Base-by-base conservation (phyloP, 2,329 filamentous ascomycete genomes). In the Claviceps monticola region DNA sequence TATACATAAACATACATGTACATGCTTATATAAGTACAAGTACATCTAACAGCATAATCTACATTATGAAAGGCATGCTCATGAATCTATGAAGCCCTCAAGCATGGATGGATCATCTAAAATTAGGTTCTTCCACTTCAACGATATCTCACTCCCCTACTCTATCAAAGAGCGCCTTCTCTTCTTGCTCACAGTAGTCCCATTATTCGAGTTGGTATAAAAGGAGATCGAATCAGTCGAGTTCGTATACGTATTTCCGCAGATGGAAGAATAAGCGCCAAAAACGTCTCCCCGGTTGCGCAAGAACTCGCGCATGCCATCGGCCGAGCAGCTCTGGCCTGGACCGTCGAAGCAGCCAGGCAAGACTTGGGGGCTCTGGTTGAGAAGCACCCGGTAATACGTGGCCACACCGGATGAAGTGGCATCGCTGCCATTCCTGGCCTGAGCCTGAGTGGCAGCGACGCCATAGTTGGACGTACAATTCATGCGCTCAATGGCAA, bases 401-500 rank as follows among this genome's bases (percentile, higher is more conserved):
- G 49, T 49, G 34, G 49, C n/a, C 17, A 23, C 21, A 17, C 21
- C 17, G n/a, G 26, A 8, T 9, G 29, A 36, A 2, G n/a, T 7
- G n/a, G 29, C 4, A 19, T 17, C 8, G 29, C 45, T 37, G n/a
- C 17, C 17, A 2, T 14, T 48, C 13, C 14, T 37, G 2, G 26
- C 44, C 16, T 36, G n/a, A 19, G 21, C 16, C 19, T 46, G 49
- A 13, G 38, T 16, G 11, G 39, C 21, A 41, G 50, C 9, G 4
- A 41, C 44, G 21, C 17, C 48, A 14, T 39, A 14, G 37, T 44
- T 47, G 2, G 50, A 41, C 11, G 46, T 46, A 63, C 83, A 86
- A 51, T 80, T 71, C 64, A 86, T 67, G 49, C 76, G 74, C 70
- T 86, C 83, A 42, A 86, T 73, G 1, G 80, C 82, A 23, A 86